Conservation (phyloP, 345 rosid species). For the Lepidium didymum region DNA sequence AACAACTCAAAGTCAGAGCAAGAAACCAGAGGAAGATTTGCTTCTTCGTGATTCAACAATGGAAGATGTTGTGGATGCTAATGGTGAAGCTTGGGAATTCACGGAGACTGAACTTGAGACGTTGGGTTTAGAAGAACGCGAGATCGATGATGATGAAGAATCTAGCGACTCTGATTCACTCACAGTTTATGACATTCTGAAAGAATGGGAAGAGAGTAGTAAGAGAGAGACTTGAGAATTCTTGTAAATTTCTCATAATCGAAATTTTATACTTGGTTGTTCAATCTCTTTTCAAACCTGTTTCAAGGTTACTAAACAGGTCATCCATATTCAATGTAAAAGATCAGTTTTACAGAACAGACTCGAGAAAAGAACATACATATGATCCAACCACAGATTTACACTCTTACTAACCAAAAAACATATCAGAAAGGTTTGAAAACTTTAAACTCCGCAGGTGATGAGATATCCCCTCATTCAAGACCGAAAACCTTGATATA, state of each 20-base stretch:
- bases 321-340: slow-evolving; percentile 1
- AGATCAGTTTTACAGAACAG: slow-evolving; percentile 1
- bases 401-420: slow-evolving; percentile 16
- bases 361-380: slow-evolving; percentile 6
- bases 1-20: slow-evolving; percentile 1
- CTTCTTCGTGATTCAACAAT: slow-evolving; percentile 6
- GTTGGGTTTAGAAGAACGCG: slow-evolving; percentile 28
- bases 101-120: slow-evolving; percentile 30
- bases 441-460: slow-evolving; percentile 20
- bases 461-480: slow-evolving; percentile 15
- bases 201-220: slow-evolving; percentile 54
- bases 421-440: not conserved
- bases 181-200: slow-evolving; percentile 58
- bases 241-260: slow-evolving; percentile 1
- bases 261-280: not conserved
- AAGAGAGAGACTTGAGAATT: slow-evolving; percentile 24
- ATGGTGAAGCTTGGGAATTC: slow-evolving; percentile 18
- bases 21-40: slow-evolving; percentile 4
- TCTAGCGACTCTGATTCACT: slow-evolving; percentile 34
- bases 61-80: not conserved
- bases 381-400: slow-evolving; percentile 18
- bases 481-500: not conserved
- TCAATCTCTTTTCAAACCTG: slow-evolving; percentile 5
- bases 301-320: slow-evolving; percentile 1
- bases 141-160: slow-evolving; percentile 28